Percentiles rank a stretch among this genome's conserved stretches.
These are phyloP conservation scores for Coelastrella sp. DNA, from an alignment of 139 green algal species.

Conservation along the genomic window DNA sequence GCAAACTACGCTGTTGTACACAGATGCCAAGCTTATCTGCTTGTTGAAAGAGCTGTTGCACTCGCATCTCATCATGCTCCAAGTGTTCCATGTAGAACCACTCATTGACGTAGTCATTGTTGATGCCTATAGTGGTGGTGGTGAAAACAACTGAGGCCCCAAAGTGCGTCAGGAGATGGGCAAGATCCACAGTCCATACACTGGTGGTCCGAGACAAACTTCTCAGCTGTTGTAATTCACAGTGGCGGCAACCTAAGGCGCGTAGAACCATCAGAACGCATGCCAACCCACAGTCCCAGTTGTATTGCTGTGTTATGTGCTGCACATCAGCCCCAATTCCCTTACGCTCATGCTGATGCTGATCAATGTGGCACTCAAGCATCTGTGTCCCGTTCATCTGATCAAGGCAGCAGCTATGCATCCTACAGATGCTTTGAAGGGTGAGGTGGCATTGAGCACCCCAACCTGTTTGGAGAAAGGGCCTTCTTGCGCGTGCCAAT, in stretches of 20 bases:
- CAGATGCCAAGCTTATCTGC: constrained; percentile 58
- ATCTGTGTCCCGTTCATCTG: too few relatives aligned
- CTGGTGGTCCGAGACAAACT: constrained; percentile 79
- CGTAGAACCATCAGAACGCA: constrained; percentile 91
- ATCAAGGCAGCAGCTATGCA: too few relatives aligned
- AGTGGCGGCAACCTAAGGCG: constrained; percentile 53
- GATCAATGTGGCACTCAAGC: not conserved
- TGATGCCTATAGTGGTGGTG: constrained; percentile 87
- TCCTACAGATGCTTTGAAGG: too few relatives aligned
- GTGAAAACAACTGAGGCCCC: constrained; percentile 73
- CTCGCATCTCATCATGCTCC: constrained; percentile 79
- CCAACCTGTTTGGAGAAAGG: too few relatives aligned
- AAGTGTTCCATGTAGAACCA: constrained; percentile 89
- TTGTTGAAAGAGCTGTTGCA: constrained; percentile 79
- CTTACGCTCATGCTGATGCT: too few relatives aligned
- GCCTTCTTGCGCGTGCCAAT: too few relatives aligned
- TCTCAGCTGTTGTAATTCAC: constrained; percentile 65
- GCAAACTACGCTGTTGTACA: constrained; percentile 65
- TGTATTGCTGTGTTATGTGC: constrained; percentile 25
- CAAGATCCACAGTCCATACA: constrained; percentile 95
- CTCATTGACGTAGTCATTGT: constrained; percentile 84
- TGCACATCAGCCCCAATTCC: too few relatives aligned
- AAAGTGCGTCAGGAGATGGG: constrained; percentile 84
- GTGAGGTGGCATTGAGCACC: too few relatives aligned
- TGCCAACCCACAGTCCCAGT: constrained; percentile 91